phyloP scores from a whole-genome alignment of 176 grass and related monocot species.

The Triticum monococcum region DNA sequence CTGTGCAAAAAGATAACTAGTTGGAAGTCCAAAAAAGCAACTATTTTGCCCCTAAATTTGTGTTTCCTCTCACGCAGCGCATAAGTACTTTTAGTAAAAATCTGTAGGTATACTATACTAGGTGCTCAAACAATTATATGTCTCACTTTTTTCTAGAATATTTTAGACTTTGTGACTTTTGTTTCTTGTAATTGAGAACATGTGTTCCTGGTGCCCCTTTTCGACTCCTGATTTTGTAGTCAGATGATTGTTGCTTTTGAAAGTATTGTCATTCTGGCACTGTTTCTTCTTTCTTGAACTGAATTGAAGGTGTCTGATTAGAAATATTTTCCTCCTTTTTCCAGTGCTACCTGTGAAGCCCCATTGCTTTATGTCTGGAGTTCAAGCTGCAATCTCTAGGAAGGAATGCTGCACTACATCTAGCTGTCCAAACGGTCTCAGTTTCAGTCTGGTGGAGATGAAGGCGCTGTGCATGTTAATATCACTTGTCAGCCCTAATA shows the following conservation, averaged over 20 bases:
- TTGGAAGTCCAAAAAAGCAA: too few species aligned
- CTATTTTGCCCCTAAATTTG: too few species aligned
- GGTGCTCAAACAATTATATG: neutral
- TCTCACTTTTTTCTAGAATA: neutral
- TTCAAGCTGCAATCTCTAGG: neutral
- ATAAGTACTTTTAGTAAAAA: neutral
- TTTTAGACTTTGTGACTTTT: neutral
- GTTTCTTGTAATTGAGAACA: too few species aligned
- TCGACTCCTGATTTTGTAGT: neutral
- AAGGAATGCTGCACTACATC: slow-evolving; percentile 15
- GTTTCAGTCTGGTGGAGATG: slow-evolving; percentile 30
- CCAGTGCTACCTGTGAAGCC: slow-evolving; percentile 24
- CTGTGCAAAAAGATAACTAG: neutral
- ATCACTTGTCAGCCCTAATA: slow-evolving; percentile 30
- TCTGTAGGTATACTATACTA: neutral
- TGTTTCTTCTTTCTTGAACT: too few species aligned
- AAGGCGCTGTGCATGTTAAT: slow-evolving; percentile 35
- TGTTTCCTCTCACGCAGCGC: too few species aligned
- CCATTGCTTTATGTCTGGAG: neutral
- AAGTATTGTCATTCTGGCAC: too few species aligned
- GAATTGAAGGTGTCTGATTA: neutral
- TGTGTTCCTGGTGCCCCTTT: too few species aligned
- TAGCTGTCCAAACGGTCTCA: slow-evolving; percentile 15
- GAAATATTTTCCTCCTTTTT: neutral
- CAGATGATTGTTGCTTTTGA: neutral